These are phyloP conservation scores for Cunninghamia lanceolata DNA, from an alignment of 75 land plant species.

Conservation along the genomic window DNA sequence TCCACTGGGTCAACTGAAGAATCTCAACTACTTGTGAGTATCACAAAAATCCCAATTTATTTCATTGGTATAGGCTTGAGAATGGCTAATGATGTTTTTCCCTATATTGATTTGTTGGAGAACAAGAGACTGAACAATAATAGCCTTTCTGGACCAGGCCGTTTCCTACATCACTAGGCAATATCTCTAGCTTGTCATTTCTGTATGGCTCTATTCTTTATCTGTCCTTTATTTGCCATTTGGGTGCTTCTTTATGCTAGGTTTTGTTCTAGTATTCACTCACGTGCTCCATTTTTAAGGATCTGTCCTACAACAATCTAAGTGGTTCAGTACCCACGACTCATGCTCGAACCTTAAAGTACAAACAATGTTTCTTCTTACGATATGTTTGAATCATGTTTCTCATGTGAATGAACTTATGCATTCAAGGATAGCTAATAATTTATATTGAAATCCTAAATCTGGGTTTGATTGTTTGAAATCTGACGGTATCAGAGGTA, in stretches of 20 bases:
- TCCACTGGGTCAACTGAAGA: constrained; percentile 47
- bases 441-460: too few species aligned
- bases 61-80: background rate
- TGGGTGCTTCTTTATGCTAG: too few species aligned
- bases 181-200: constrained; percentile 29
- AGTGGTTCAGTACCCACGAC: constrained; percentile 51
- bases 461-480: background rate
- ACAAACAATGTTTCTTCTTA: constrained; percentile 6
- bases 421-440: too few species aligned
- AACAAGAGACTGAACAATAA: constrained; percentile 47
- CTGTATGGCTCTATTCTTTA: constrained; percentile 27
- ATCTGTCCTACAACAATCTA: constrained; percentile 62
- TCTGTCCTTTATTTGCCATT: too few species aligned
- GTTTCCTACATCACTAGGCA: constrained; percentile 38
- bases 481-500: constrained; percentile 44
- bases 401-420: too few species aligned
- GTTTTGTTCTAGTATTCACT: too few species aligned
- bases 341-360: constrained; percentile 53
- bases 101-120: background rate
- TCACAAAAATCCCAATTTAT: background rate
- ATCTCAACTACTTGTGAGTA: constrained; percentile 52
- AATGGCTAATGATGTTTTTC: background rate
- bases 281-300: too few species aligned
- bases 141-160: constrained; percentile 49
- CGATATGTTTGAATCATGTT: too few species aligned